Percentiles rank a stretch among this genome's conserved stretches.
Evolutionary conservation across 306 rosid genomes (phyloP).

Genomic region (Prunus padus): DNA sequence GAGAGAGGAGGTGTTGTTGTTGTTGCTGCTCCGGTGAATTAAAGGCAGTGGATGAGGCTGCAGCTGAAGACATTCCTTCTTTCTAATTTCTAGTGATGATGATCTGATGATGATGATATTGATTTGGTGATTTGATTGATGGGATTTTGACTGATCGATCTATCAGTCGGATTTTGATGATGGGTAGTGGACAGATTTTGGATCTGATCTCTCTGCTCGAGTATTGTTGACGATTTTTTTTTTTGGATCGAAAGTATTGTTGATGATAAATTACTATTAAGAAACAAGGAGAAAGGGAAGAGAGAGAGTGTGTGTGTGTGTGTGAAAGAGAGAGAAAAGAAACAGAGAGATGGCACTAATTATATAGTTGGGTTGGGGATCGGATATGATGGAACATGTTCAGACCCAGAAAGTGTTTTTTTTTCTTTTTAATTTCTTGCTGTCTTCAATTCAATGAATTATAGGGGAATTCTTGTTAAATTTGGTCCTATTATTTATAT

Average conservation of each 20-base stretch:
- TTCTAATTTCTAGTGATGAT: neutral
- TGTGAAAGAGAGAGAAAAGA: neutral
- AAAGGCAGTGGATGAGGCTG: conserved; percentile 50
- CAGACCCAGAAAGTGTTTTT: conserved; percentile 7
- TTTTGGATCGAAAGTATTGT: too few relatives aligned
- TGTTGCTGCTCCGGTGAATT: conserved; percentile 62
- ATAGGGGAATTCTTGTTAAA: neutral
- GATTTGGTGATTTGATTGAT: conserved; percentile 70
- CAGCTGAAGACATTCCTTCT: conserved; percentile 21
- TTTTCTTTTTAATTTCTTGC: neutral
- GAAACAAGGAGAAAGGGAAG: conserved; percentile 12
- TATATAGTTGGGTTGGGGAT: conserved; percentile 8
- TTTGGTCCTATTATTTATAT: too few relatives aligned
- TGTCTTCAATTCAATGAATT: neutral
- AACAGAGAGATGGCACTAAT: conserved; percentile 17
- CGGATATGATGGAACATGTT: conserved; percentile 10
- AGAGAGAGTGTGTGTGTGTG: neutral
- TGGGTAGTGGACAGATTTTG: conserved; percentile 30
- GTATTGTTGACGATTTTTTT: conserved; percentile 33
- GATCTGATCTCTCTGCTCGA: conserved; percentile 45
- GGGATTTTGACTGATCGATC: conserved; percentile 76
- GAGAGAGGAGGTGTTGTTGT: conserved; percentile 38
- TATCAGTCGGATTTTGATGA: conserved; percentile 46
- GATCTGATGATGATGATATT: neutral
- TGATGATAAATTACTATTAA: conserved; percentile 23